A percentile compares a stretch with the other conserved stretches of the same genome.
Conservation (phyloP, 805 yeast species). For the Ogataea zsoltii region DNA sequence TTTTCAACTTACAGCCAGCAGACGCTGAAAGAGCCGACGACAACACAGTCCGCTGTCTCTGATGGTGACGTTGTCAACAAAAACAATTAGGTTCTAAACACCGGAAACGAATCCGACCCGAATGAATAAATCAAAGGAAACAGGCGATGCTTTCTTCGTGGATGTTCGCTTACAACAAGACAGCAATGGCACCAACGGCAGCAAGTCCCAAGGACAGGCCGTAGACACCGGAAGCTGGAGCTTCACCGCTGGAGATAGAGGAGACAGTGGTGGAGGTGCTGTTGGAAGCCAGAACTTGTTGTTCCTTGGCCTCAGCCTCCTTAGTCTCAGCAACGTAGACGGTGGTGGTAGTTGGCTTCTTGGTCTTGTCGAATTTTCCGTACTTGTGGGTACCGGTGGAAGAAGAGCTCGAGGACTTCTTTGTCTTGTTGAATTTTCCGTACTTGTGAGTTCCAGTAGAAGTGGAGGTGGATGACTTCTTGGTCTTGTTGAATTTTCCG, state of each 20-base stretch:
- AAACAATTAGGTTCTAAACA: no score
- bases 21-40: no score
- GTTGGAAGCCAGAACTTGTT: constrained; percentile 20
- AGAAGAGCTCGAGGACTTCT: constrained; percentile 30
- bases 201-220: constrained; percentile 22
- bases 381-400: constrained; percentile 43
- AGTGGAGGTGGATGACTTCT: constrained; percentile 32
- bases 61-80: no score
- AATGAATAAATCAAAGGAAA: not conserved
- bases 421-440: constrained; percentile 57
- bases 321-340: constrained; percentile 29
- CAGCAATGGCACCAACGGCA: constrained; percentile 19
- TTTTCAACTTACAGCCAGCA: no score
- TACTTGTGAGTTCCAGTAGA: constrained; percentile 52
- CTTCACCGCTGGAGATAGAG: constrained; percentile 26
- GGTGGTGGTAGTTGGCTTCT: constrained; percentile 40
- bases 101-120: not conserved
- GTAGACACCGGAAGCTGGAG: constrained; percentile 25
- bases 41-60: no score
- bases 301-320: constrained; percentile 11
- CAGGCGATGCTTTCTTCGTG: not conserved
- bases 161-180: constrained; percentile 14
- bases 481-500: constrained; percentile 54
- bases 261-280: constrained; percentile 17
- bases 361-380: constrained; percentile 54